Percentiles rank a stretch among this genome's conserved stretches.
These are phyloP conservation scores for Phytophthora fragariae DNA, from an alignment of 352 stramenopile species.

Conservation along the genomic window DNA sequence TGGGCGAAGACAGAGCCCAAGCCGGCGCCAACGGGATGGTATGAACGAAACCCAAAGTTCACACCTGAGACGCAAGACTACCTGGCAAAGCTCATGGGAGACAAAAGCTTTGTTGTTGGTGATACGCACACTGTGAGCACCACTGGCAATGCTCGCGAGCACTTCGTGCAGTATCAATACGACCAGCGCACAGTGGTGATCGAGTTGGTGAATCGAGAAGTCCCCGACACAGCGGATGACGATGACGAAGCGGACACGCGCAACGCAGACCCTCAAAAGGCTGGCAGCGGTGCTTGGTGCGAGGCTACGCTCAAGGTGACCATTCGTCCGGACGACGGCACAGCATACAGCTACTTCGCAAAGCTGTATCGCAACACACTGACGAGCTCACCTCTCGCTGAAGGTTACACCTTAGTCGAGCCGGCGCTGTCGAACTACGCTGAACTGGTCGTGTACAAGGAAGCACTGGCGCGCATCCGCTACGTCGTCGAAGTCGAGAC, in stretches of 20 bases:
- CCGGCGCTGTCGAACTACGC: slow-evolving; percentile 47
- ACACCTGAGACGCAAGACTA: slow-evolving; percentile 45
- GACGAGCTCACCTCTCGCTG: slow-evolving; percentile 18
- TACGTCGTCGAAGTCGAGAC: slow-evolving; percentile 82
- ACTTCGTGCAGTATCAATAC: slow-evolving; percentile 46
- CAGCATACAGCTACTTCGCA: slow-evolving; percentile 42
- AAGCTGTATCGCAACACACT: slow-evolving; percentile 68
- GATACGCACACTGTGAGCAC: slow-evolving; percentile 44
- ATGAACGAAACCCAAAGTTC: slow-evolving; percentile 46
- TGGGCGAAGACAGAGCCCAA: slow-evolving; percentile 64
- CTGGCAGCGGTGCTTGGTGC: slow-evolving; percentile 32
- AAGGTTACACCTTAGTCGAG: slow-evolving; percentile 30
- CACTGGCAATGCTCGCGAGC: slow-evolving; percentile 39
- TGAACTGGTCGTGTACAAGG: slow-evolving; percentile 83
- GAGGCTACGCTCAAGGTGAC: slow-evolving; percentile 40
- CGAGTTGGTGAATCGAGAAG: slow-evolving; percentile 48
- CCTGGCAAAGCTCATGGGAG: slow-evolving; percentile 46
- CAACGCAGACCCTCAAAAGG: background rate
- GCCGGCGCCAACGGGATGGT: slow-evolving; percentile 43
- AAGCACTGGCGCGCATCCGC: slow-evolving; percentile 70
- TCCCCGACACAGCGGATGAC: background rate
- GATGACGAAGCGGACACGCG: slow-evolving; percentile 9
- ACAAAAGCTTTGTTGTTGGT: slow-evolving; percentile 50
- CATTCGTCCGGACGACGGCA: slow-evolving; percentile 21
- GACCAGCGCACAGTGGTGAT: slow-evolving; percentile 46